Evolutionary conservation across 768 basidiomycete species (phyloP), one percentile per base, ranked within the genome.

Genomic region (Tephrocybe sp.): DNA sequence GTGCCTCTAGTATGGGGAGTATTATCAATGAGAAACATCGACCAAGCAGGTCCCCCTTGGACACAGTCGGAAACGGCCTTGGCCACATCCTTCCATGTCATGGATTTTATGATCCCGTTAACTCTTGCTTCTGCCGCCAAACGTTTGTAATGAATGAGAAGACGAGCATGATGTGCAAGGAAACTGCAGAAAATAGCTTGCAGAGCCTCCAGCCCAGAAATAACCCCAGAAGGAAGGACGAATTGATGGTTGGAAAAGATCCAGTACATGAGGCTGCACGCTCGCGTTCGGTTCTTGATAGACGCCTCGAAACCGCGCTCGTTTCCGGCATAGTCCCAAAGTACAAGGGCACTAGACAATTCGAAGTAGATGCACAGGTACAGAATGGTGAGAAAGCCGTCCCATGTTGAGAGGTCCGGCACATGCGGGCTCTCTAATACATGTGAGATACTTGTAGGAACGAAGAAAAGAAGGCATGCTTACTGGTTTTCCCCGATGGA

Each of bases 301-400:
- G 42, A 25, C 2, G 42, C 26, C n/a, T 44, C 10, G 6, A 28
- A 44, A n/a, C 14, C 42, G 8, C 4, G 4, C 15, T 15, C 7
- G n/a, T 44, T 17, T 9, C 4, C 3, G 1, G 42, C 24, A 44
- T 28, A 44, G 4, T n/a, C n/a, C 42, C 42, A 44, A 4, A 11
- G 17, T n/a, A 44, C 42, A 0, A 44, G 17, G 6, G 24, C 42
- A 4, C 25, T 28, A n/a, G 11, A 44, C 3, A 46, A 21, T 15
- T 46, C 33, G 11, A 46, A 46, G n/a, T 46, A 46, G 11, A 37
- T n/a, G 34, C 33, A 34, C 21, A 46, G 9, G 25, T 36, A 46
- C 11, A 46, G n/a, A 2, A 46, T 17, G 9, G 21, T 9, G 6
- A 36, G 12, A 14, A 21, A 3, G 2, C 24, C 45, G 25, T 26